Base-by-base conservation (phyloP, 73 alveolate genomes). In the Stentor roeselii region DNA sequence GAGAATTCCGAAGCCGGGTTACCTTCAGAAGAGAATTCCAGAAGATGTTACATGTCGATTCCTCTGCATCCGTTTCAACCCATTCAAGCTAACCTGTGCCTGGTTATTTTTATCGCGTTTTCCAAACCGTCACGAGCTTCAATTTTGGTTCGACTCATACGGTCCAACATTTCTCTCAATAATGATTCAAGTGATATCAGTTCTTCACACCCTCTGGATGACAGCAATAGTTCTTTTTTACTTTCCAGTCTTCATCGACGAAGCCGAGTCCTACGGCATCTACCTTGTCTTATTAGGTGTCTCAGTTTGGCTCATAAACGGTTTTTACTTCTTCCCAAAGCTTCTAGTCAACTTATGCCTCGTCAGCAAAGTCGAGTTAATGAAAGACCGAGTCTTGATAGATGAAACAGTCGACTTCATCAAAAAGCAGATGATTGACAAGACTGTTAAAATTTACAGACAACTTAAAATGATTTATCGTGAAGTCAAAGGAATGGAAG, bases 391-490 rank as follows among this genome's bases (percentile, higher is more conserved):
- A 0, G 34, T 27, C 21, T 11, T 67, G 21, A 67, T 67, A 15
- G 37, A 67, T 30, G 80, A 67, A 67, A 34, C 34, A 27, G 34
- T 34, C 11, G n/a, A 32, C 2, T 36, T 27, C 15, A 67, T 1
- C 0, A 14, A 11, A 30, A 67, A 67, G 34, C 21, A 67, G 11
- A 67, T 11, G 14, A 0, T 67, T 32, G 34, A 30, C 15, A 67
- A 27, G 37, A 67, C 80, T 0, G 41, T 67, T 21, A 67, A 32
- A 67, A 67, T 67, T 30, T 67, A 67, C 34, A 67, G 80, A 67
- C 80, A 67, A 67, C 37, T 67, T 1, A 67, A 67, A 67, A 67
- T 67, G 80, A 67, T 67, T 30, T 67, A 67, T 67, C 21, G 80
- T 27, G 80, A 67, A 11, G 2, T 30, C 21, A 67, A 67, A 67